Conservation (phyloP, 768 basidiomycete genomes). For the Suillus fuscotomentosus region DNA sequence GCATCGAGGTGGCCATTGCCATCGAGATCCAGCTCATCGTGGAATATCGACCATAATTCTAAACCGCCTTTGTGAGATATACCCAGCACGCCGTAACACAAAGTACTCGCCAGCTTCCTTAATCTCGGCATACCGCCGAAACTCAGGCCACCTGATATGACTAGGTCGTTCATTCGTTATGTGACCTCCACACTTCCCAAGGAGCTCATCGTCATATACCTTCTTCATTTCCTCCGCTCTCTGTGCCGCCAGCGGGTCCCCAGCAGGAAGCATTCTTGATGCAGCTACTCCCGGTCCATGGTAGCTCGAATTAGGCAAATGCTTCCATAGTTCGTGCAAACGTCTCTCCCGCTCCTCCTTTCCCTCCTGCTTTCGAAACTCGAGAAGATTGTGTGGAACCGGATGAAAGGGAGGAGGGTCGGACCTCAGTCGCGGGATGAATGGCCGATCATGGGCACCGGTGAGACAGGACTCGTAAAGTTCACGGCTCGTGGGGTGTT, state of each 20-base stretch:
- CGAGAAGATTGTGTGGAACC: slow-evolving; percentile 51
- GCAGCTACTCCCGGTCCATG: slow-evolving; percentile 24
- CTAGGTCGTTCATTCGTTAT: slow-evolving; percentile 38
- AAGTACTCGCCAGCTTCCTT: slow-evolving; percentile 74
- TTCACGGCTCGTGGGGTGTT: slow-evolving; percentile 43
- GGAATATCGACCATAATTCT: slow-evolving; percentile 94
- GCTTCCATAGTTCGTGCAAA: slow-evolving; percentile 62
- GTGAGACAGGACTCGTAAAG: slow-evolving; percentile 51
- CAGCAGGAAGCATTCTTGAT: slow-evolving; percentile 12
- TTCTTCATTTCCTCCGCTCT: slow-evolving; percentile 61
- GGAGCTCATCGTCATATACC: slow-evolving; percentile 78
- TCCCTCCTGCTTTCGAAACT: slow-evolving; percentile 67
- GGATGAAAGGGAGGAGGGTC: slow-evolving; percentile 43
- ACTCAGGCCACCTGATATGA: slow-evolving; percentile 67
- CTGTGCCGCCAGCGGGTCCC: slow-evolving; percentile 42
- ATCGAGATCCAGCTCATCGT: slow-evolving; percentile 87
- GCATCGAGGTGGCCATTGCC: slow-evolving; percentile 81
- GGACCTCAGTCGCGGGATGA: slow-evolving; percentile 58
- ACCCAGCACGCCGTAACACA: slow-evolving; percentile 10
- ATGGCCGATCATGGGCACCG: slow-evolving; percentile 52
- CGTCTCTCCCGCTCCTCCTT: slow-evolving; percentile 57
- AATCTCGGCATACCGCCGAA: slow-evolving; percentile 69
- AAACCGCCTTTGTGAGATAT: slow-evolving; percentile 16
- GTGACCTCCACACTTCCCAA: slow-evolving; percentile 51
- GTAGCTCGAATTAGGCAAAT: slow-evolving; percentile 40